Percentiles rank a stretch among this genome's conserved stretches.
Evolutionary conservation across 108 stramenopile species (phyloP).

Genomic region (Bacterosira constricta): DNA sequence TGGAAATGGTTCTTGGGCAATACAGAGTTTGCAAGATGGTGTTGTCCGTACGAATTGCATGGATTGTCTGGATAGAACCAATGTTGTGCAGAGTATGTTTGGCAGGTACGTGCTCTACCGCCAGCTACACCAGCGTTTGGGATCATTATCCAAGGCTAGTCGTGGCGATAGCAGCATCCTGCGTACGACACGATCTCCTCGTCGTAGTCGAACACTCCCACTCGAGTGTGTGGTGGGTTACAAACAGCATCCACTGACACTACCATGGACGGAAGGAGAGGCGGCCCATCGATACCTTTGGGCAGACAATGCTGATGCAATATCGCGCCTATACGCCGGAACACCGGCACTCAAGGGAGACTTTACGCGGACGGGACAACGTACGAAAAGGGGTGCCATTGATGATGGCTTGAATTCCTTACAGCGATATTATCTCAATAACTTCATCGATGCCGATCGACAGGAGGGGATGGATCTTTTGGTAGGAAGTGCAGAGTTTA

Average conservation of each 20-base stretch:
- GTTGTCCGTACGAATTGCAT: conserved; percentile 98
- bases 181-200: neutral
- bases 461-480: conserved; percentile 98
- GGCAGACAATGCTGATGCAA: conserved; percentile 94
- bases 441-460: conserved; percentile 92
- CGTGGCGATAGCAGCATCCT: neutral
- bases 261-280: conserved; percentile 79
- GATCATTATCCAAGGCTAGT: conserved; percentile 4
- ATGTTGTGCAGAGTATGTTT: conserved; percentile 96
- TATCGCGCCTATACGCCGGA: conserved; percentile 92
- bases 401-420: conserved; percentile 97
- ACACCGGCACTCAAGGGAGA: conserved; percentile 95
- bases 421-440: conserved; percentile 94
- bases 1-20: conserved; percentile 23
- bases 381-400: conserved; percentile 89
- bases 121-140: conserved; percentile 47
- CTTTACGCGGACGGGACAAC: conserved; percentile 91
- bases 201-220: conserved; percentile 34
- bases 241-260: conserved; percentile 47
- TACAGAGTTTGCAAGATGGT: conserved; percentile 73
- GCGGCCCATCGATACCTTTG: conserved; percentile 77
- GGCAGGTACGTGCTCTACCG: conserved; percentile 77
- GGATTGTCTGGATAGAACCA: conserved; percentile 98
- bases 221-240: conserved; percentile 27
- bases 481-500: conserved; percentile 67